phyloP scores from a whole-genome alignment of 129 eudicot genomes.

The Rutidosis leptorrhynchoides region DNA sequence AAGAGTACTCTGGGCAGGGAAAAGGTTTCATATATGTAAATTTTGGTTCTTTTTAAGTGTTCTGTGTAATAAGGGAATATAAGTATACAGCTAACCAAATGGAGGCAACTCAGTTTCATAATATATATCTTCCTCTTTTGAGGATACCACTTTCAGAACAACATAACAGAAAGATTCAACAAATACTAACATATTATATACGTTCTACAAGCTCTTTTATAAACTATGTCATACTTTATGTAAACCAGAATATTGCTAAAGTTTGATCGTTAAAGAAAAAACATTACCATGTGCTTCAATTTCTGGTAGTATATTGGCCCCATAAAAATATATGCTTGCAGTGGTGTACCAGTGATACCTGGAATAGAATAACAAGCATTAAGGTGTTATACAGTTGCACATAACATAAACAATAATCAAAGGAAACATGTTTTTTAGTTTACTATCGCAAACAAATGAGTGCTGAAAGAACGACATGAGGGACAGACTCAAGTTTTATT shows the following conservation, averaged over 20 bases:
- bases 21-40: not conserved
- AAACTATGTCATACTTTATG: not conserved
- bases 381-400: not conserved
- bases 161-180: not conserved
- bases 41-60: not conserved
- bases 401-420: not conserved
- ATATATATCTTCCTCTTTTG: slow-evolving; percentile 1
- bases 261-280: not conserved
- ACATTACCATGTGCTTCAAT: slow-evolving; percentile 89
- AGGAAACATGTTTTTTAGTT: not conserved
- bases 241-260: not conserved
- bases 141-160: not conserved
- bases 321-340: slow-evolving; percentile 95
- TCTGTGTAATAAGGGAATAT: not conserved
- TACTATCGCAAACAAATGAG: not conserved
- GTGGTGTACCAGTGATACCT: slow-evolving; percentile 94
- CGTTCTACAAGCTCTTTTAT: not conserved
- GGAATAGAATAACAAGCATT: slow-evolving; percentile 18
- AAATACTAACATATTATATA: not conserved
- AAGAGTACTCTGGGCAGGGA: not conserved
- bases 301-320: slow-evolving; percentile 98
- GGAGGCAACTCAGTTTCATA: not conserved
- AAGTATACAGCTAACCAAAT: not conserved
- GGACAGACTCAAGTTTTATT: not conserved
- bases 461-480: not conserved